Percentiles rank a stretch among this genome's conserved stretches.
Conservation (phyloP, 495 filamentous ascomycete genomes). For the Hypoxylon perforatum region DNA sequence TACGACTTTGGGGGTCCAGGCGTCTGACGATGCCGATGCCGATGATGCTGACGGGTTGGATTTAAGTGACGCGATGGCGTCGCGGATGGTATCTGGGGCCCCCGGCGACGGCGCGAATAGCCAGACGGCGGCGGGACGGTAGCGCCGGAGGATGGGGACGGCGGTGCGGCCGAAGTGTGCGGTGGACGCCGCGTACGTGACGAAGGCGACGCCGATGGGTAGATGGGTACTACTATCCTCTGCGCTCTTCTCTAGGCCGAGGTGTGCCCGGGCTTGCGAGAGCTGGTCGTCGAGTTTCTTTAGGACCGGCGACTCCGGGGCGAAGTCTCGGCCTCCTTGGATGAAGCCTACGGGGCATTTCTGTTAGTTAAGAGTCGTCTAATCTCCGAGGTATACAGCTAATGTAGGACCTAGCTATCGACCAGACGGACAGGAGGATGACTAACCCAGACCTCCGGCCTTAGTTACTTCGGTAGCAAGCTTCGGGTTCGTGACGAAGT, state of each 20-base stretch:
- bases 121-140: constrained; percentile 76
- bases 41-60: too few relatives aligned
- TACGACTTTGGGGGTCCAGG: constrained; percentile 64
- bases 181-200: constrained; percentile 45
- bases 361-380: neutral
- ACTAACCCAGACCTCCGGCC: constrained; percentile 73
- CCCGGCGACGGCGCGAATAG: constrained; percentile 72
- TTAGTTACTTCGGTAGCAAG: constrained; percentile 72
- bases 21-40: too few relatives aligned
- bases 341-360: constrained; percentile 48
- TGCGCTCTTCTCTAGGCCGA: constrained; percentile 39
- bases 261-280: constrained; percentile 41
- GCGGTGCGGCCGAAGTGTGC: constrained; percentile 46
- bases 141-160: constrained; percentile 53
- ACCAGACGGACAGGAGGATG: neutral
- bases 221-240: constrained; percentile 42
- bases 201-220: constrained; percentile 54
- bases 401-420: neutral
- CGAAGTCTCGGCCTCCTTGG: constrained; percentile 50
- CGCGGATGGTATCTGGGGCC: constrained; percentile 59
- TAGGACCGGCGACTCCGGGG: constrained; percentile 42
- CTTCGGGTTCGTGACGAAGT: constrained; percentile 68
- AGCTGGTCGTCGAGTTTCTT: constrained; percentile 50
- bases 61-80: constrained; percentile 42
- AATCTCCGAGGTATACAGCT: neutral